These are phyloP conservation scores for Akanthomyces muscarius DNA, from an alignment of 2,329 filamentous ascomycete species.

Conservation along the genomic window DNA sequence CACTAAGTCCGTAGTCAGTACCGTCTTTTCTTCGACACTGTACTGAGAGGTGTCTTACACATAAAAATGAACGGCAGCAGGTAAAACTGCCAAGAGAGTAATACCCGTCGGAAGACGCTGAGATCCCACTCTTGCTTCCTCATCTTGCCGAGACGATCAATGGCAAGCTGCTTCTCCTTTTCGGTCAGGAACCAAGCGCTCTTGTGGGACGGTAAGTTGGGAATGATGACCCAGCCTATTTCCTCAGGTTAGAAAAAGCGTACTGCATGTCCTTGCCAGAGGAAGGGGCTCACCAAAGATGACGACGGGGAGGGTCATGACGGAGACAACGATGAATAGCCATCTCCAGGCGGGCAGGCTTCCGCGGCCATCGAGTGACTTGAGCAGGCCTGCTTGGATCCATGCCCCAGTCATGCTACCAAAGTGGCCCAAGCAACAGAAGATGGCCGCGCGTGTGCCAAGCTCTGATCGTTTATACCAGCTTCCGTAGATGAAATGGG, in stretches of 20 bases:
- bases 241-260: background rate
- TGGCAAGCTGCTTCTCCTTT: constrained; percentile 35
- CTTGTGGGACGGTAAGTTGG: constrained; percentile 38
- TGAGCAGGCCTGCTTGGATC: constrained; percentile 40
- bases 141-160: constrained; percentile 32
- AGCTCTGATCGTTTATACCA: constrained; percentile 43
- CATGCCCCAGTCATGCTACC: constrained; percentile 42
- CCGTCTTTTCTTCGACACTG: background rate
- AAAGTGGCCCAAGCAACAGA: constrained; percentile 40
- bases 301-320: constrained; percentile 39
- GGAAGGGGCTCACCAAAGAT: constrained; percentile 30
- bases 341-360: constrained; percentile 39
- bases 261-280: background rate
- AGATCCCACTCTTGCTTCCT: constrained; percentile 21
- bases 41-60: constrained; percentile 27
- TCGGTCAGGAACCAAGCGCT: constrained; percentile 37
- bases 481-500: constrained; percentile 41
- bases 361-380: constrained; percentile 30
- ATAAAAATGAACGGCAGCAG: constrained; percentile 42
- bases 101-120: constrained; percentile 18
- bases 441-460: constrained; percentile 37
- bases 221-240: constrained; percentile 41
- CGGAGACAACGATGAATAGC: constrained; percentile 41
- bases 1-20: constrained; percentile 21
- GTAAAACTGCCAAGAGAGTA: constrained; percentile 43